Base-by-base conservation (phyloP, 345 rosid genomes). In the Noccaea caerulescens region DNA sequence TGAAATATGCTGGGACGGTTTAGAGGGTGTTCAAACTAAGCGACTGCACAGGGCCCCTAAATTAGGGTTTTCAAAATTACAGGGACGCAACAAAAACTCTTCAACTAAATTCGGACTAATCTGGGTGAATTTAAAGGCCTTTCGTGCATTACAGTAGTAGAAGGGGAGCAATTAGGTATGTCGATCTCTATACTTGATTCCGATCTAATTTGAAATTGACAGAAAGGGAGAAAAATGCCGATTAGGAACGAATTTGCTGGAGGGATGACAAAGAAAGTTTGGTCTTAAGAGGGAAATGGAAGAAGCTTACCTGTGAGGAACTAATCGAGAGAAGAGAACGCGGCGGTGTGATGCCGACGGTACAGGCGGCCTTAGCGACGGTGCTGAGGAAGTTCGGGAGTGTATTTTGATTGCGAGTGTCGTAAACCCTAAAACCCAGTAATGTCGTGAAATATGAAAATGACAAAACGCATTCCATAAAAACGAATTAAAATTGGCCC, bases 321-420 rank as follows among this genome's bases (percentile, higher is more conserved):
- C 5, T 36, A 50, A 47, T 10, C 2, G 30, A 27, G 30, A 27
- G 30, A 27, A 27, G 30, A 0, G 30, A 27, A 27, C 30, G 3
- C 30, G 4, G 30, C 30, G 30, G 30, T 27, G 68, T 30, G 11
- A 16, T 4, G 69, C 45, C 69, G 69, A 37, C 27, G 59, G 47
- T 12, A 41, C 59, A 66, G 69, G 49, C 63, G 63, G 73, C 65
- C 46, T 44, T 56, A 8, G 16, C 73, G 58, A 59, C 69, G 76
- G 61, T 12, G 75, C 33, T 38, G 33, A 36, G 34, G 27, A 14
- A 27, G 55, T 42, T 16, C 62, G 52, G 52, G 38, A 30, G 34
- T 59, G 34, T 59, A 5, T 8, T 37, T 49, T 8, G 46, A 23
- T 54, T 67, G 53, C 0, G 36, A 20, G 46, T 25, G 63, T 6